phyloP scores from a whole-genome alignment of 495 filamentous ascomycete species.

The Hyaloscypha hepaticicola region DNA sequence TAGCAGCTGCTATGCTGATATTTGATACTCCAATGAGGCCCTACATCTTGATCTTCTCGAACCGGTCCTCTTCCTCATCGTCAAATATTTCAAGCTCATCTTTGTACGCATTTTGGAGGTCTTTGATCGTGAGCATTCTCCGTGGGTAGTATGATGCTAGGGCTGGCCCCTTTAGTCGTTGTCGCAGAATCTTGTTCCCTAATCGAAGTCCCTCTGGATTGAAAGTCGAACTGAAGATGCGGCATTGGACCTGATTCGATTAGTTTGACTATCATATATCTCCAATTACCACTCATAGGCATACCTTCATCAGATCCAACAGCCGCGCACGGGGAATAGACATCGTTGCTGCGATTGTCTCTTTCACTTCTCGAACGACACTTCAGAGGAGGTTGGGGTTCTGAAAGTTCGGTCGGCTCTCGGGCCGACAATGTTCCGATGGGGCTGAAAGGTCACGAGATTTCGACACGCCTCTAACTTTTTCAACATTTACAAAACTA shows the following conservation, averaged over 20 bases:
- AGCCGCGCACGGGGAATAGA: conserved; percentile 69
- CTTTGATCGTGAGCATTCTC: conserved; percentile 63
- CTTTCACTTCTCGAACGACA: background rate
- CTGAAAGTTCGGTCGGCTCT: background rate
- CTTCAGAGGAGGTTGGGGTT: background rate
- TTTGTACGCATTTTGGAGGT: conserved; percentile 63
- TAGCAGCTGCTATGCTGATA: conserved; percentile 27
- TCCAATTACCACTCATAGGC: background rate
- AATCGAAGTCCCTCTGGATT: conserved; percentile 79
- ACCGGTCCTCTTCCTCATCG: conserved; percentile 66
- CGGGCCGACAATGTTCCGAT: conserved; percentile 21
- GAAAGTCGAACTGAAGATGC: conserved; percentile 86
- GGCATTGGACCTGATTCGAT: conserved; percentile 70
- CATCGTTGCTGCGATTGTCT: conserved; percentile 50
- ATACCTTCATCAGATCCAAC: conserved; percentile 76
- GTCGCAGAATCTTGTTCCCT: conserved; percentile 85
- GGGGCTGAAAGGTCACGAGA: conserved; percentile 1
- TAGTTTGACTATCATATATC: conserved; percentile 17
- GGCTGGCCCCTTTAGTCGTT: conserved; percentile 75
- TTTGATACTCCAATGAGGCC: conserved; percentile 24
- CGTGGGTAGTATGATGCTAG: conserved; percentile 85
- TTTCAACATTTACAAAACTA: background rate
- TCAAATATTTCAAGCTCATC: conserved; percentile 68
- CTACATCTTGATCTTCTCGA: conserved; percentile 71
- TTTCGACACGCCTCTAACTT: background rate